phyloP scores from a whole-genome alignment of 78 protist genomes.

The Chrysochromulina tobinii region DNA sequence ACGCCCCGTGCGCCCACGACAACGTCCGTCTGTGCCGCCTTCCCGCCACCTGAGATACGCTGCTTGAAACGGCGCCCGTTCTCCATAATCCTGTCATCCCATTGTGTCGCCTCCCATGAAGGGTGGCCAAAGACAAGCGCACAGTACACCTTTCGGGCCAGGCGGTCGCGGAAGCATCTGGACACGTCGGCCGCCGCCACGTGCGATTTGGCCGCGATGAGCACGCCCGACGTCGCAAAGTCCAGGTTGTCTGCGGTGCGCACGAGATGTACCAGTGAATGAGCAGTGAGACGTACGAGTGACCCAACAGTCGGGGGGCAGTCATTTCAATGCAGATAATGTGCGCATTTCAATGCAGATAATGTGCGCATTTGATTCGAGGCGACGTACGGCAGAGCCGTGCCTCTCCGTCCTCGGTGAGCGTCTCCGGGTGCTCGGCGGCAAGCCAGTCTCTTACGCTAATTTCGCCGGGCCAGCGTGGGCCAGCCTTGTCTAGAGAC shows the following conservation, averaged over 20 bases:
- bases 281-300: no score
- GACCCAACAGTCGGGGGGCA: no score
- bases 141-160: not conserved
- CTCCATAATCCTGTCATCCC: no score
- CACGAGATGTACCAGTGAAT: not conserved
- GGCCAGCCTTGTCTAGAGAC: not conserved
- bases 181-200: not conserved
- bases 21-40: not conserved
- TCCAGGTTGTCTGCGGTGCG: not conserved
- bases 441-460: no score
- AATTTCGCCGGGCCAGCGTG: not conserved
- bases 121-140: not conserved
- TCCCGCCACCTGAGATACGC: not conserved
- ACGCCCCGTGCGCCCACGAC: not conserved
- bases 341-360: no score
- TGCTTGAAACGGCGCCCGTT: no score
- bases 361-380: no score
- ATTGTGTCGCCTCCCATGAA: not conserved
- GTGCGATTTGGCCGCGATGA: not conserved
- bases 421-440: not conserved
- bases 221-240: not conserved
- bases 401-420: not conserved
- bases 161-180: not conserved
- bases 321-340: no score
- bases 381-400: no score